These are phyloP conservation scores for Tetraselmis striata DNA, from an alignment of 139 green algal species.

Conservation along the genomic window DNA sequence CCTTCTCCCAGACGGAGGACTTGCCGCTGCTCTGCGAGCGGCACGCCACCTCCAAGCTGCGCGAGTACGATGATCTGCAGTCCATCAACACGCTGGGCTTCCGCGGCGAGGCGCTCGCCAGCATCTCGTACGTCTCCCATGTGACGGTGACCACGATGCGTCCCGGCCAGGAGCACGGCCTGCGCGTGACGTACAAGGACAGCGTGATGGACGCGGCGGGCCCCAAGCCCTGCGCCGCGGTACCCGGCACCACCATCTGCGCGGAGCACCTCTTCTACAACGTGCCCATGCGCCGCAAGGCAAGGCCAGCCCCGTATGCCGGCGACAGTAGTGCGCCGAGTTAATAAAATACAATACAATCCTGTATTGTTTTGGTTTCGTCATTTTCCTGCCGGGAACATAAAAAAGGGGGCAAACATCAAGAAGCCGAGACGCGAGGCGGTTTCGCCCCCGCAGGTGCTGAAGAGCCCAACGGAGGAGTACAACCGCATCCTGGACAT, in stretches of 20 bases:
- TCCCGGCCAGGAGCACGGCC: constrained; percentile 47
- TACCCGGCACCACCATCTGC: constrained; percentile 78
- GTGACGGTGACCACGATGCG: constrained; percentile 91
- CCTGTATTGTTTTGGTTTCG: too few relatives aligned
- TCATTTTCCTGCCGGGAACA: too few relatives aligned
- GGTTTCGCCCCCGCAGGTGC: constrained; percentile 39
- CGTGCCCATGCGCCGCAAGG: constrained; percentile 65
- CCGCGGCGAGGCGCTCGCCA: constrained; percentile 86
- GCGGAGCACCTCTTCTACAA: constrained; percentile 98
- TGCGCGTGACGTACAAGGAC: constrained; percentile 43
- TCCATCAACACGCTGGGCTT: constrained; percentile 88
- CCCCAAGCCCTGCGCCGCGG: constrained; percentile 64
- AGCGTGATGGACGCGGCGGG: constrained; percentile 52
- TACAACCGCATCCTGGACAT: constrained; percentile 80
- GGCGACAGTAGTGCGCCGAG: too few relatives aligned
- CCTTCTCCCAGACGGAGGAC: constrained; percentile 76
- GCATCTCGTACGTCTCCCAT: constrained; percentile 83
- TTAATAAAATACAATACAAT: too few relatives aligned
- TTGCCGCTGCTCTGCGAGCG: constrained; percentile 76
- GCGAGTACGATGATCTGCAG: constrained; percentile 78
- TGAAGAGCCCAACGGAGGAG: constrained; percentile 72
- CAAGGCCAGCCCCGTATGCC: not conserved
- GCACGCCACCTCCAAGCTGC: constrained; percentile 94
- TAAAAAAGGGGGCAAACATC: too few relatives aligned
- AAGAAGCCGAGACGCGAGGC: too few relatives aligned